These are phyloP conservation scores for Jimgerdemannia flammicorona DNA, from an alignment of 192 early-diverging fungal species.

Conservation along the genomic window DNA sequence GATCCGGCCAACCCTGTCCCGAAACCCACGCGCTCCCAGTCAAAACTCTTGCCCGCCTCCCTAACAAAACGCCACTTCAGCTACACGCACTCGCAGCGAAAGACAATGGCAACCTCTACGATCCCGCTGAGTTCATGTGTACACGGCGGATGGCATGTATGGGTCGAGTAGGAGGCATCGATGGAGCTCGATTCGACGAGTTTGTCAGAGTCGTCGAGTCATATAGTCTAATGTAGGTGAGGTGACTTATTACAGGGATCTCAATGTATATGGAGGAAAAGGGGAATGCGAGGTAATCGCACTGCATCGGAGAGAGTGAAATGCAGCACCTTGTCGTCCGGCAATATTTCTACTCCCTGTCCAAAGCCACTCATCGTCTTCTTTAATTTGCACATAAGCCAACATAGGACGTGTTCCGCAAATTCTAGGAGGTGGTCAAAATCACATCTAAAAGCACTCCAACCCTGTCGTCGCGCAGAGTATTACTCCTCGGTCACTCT, in stretches of 20 bases:
- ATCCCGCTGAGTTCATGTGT: neutral
- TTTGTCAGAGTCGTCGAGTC: neutral
- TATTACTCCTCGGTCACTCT: conserved; percentile 27
- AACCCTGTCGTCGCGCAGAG: conserved; percentile 57
- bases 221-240: conserved; percentile 2
- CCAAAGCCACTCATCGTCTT: neutral
- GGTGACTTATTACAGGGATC: neutral
- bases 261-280: conserved; percentile 3
- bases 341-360: too few relatives aligned
- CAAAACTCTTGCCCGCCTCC: conserved; percentile 4
- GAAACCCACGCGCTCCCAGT: conserved; percentile 11
- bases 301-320: too few relatives aligned
- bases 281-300: neutral
- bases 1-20: conserved; percentile 12
- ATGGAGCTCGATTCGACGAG: neutral
- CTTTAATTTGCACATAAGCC: conserved; percentile 10
- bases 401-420: conserved; percentile 64
- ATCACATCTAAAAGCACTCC: conserved; percentile 65
- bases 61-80: neutral
- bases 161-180: conserved; percentile 2
- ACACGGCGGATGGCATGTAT: conserved; percentile 1
- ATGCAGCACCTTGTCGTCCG: too few relatives aligned
- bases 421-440: conserved; percentile 75
- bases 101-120: neutral
- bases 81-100: neutral